Evolutionary conservation across 768 basidiomycete genomes (phyloP).

Genomic region (Rickenella mellea): DNA sequence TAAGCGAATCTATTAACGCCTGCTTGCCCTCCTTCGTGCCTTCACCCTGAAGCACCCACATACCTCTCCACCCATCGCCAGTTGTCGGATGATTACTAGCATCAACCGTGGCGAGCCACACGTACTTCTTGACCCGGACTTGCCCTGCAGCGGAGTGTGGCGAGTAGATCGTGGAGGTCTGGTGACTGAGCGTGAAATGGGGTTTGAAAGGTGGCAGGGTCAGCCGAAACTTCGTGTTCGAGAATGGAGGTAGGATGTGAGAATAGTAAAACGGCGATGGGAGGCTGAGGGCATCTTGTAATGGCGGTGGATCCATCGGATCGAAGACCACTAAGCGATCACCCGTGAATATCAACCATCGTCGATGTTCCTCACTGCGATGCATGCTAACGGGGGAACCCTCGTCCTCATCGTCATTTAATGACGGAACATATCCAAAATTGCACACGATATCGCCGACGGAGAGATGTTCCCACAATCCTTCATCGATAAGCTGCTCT

Average conservation of each 20-base stretch:
- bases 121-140: conserved; percentile 49
- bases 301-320: conserved; percentile 39
- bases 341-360: conserved; percentile 75
- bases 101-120: conserved; percentile 53
- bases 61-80: conserved; percentile 64
- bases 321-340: conserved; percentile 47
- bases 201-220: conserved; percentile 19
- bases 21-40: conserved; percentile 38
- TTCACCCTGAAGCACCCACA: conserved; percentile 75
- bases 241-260: conserved; percentile 42
- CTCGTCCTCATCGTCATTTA: conserved; percentile 14
- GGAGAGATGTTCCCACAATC: conserved; percentile 68
- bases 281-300: conserved; percentile 48
- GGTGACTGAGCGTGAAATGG: conserved; percentile 26
- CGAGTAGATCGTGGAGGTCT: conserved; percentile 13
- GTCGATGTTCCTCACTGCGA: conserved; percentile 17
- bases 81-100: conserved; percentile 24
- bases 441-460: conserved; percentile 75
- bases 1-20: conserved; percentile 5
- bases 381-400: conserved; percentile 11
- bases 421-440: conserved; percentile 61
- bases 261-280: conserved; percentile 72
- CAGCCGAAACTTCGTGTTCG: conserved; percentile 19
- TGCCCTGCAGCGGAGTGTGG: conserved; percentile 33
- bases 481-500: conserved; percentile 55